A percentile compares a stretch with the other conserved stretches of the same genome.
Evolutionary conservation across 768 basidiomycete genomes (phyloP).

Genomic region (Trametes gibbosa): DNA sequence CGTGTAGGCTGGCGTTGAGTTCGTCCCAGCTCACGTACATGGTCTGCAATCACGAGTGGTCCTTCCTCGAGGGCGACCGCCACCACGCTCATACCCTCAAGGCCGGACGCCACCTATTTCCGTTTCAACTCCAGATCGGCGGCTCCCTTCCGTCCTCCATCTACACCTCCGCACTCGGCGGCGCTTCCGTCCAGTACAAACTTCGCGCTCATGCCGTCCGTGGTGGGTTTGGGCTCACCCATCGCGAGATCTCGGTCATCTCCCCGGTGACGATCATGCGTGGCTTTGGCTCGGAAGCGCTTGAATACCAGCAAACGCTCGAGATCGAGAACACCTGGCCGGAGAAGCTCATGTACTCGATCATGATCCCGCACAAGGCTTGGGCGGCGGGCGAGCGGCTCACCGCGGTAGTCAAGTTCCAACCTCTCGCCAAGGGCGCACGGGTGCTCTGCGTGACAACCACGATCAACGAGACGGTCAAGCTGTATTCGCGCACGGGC

Average conservation of each 20-base stretch:
- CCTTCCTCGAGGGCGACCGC: conserved; percentile 84
- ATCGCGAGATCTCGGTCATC: conserved; percentile 58
- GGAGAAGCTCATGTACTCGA: conserved; percentile 92
- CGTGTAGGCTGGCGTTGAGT: conserved; percentile 34
- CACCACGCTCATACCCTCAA: conserved; percentile 85
- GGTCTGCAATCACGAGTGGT: conserved; percentile 85
- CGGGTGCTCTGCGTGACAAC: conserved; percentile 64
- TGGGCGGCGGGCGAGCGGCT: conserved; percentile 89
- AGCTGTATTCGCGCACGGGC: conserved; percentile 52
- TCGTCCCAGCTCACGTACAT: conserved; percentile 52
- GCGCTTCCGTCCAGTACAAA: conserved; percentile 80
- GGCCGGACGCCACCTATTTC: conserved; percentile 92
- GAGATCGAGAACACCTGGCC: conserved; percentile 99
- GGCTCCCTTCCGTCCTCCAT: conserved; percentile 83
- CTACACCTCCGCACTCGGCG: conserved; percentile 48
- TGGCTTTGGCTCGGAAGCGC: conserved; percentile 73
- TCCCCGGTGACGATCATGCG: conserved; percentile 67
- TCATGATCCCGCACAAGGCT: conserved; percentile 93
- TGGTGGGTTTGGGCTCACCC: conserved; percentile 55
- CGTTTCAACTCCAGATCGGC: conserved; percentile 85
- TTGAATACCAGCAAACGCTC: conserved; percentile 94
- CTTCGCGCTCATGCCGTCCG: conserved; percentile 83
- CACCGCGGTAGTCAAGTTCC: conserved; percentile 81
- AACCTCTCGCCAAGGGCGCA: conserved; percentile 83
- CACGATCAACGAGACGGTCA: conserved; percentile 72